Conservation (phyloP, 2,329 filamentous ascomycete genomes). For the Aspergillus proliferans region DNA sequence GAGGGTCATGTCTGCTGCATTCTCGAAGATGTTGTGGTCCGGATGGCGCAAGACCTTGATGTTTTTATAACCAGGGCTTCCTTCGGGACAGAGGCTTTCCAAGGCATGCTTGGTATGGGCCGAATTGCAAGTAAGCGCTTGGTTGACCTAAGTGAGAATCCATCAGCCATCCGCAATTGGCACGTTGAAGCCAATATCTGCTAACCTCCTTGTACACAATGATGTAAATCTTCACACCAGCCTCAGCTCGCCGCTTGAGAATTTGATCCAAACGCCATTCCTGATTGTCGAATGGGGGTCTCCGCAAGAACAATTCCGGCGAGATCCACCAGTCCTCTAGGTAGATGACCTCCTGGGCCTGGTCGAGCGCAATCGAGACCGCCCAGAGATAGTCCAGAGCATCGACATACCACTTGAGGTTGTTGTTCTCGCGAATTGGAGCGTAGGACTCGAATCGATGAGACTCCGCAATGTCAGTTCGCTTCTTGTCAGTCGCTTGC, state of each 20-base stretch:
- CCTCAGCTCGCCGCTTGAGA: constrained; percentile 81
- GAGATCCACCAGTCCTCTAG: constrained; percentile 97
- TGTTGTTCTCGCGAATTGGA: constrained; percentile 75
- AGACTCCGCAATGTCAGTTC: constrained; percentile 61
- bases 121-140: constrained; percentile 84
- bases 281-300: constrained; percentile 75
- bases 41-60: constrained; percentile 86
- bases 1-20: constrained; percentile 90
- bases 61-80: constrained; percentile 75
- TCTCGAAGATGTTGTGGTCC: constrained; percentile 91
- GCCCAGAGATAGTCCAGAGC: constrained; percentile 94
- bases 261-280: constrained; percentile 82
- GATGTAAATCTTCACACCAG: constrained; percentile 89
- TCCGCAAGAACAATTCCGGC: constrained; percentile 75
- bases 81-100: constrained; percentile 71
- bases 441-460: constrained; percentile 90
- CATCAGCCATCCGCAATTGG: not conserved
- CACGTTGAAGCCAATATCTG: not conserved
- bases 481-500: constrained; percentile 72
- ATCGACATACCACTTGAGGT: constrained; percentile 96
- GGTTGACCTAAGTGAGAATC: constrained; percentile 46
- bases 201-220: constrained; percentile 79
- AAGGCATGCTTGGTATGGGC: constrained; percentile 86
- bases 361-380: constrained; percentile 82
- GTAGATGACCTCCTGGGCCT: constrained; percentile 88